Base-by-base conservation (phyloP, 495 filamentous ascomycete genomes). In the Aspergillus sparsus region DNA sequence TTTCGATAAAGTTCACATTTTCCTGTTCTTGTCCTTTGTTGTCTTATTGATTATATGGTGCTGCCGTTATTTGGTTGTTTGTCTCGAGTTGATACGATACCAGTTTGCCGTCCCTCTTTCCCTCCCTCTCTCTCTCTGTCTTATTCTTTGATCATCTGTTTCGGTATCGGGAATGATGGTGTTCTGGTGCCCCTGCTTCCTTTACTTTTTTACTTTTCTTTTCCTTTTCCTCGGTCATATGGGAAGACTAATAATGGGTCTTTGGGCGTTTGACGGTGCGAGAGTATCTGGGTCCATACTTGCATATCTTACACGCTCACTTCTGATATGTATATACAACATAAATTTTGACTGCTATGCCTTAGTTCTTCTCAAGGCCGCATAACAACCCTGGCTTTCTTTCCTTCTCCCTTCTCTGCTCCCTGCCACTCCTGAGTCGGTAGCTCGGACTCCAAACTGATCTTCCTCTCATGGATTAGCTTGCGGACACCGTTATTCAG, bases 401-500 rank as follows among this genome's bases (percentile, higher is more conserved):
- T 56, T 33, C 35, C 57, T 32, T 37, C 31, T 2, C 37, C 60
- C 12, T 54, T 54, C 36, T 36, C 56, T 7, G 18, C 33, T 16
- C 7, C 49, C 37, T 60, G 56, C 62, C 63, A 67, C 37, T 61
- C 55, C 42, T 55, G 60, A 5, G 64, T 64, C 9, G 66, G 64
- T 50, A 61, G 18, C 39, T 71, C 64, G n/a, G 67, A 70, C 45
- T 69, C 63, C 34, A 63, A 50, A 58, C 61, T 62, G 35, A 70
- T 57, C 36, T 65, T 74, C 59, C 67, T 71, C 51, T 94, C 88
- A 7, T 85, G 82, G 64, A 90, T 68, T 57, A 98, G 74, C 70
- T 83, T 86, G 69, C 70, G 79, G 50, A 92, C 54, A 1, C 89
- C 89, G 65, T 79, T 87, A 8, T 87, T 85, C 65, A 99, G 65